phyloP scores from a whole-genome alignment of 257 asterid species.

The Fraxinus quadrangulata region DNA sequence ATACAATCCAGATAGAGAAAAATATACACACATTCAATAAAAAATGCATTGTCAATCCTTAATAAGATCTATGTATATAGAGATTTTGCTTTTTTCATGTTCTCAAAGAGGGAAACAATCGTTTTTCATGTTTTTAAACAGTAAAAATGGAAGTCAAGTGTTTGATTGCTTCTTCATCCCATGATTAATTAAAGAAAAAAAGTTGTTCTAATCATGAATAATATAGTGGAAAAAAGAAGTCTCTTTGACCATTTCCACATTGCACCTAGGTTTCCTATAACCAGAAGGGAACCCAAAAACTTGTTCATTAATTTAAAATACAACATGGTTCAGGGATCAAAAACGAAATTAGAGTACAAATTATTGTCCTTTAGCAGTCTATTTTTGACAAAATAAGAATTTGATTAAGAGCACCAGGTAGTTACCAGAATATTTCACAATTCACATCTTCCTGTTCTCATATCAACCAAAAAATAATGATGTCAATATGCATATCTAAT shows the following conservation, averaged over 20 bases:
- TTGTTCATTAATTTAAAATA: not conserved
- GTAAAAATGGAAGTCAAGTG: not conserved
- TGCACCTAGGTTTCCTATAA: constrained; percentile 7
- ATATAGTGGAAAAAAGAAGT: constrained; percentile 7
- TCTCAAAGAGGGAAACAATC: not conserved
- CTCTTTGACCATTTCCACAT: constrained; percentile 4
- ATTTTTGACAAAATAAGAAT: not conserved
- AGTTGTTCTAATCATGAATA: constrained; percentile 1
- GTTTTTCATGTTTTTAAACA: not conserved
- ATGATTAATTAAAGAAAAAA: constrained; percentile 8
- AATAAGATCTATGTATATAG: too few relatives aligned
- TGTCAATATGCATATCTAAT: constrained; percentile 16
- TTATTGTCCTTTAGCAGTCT: not conserved
- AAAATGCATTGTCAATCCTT: not conserved
- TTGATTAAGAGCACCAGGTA: not conserved
- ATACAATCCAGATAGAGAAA: not conserved
- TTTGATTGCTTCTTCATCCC: not conserved
- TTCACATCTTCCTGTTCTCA: constrained; percentile 7
- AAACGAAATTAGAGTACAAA: not conserved
- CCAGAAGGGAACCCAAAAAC: not conserved
- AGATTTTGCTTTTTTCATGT: too few relatives aligned
- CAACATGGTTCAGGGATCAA: not conserved
- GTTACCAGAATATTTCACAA: not conserved
- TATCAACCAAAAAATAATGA: not conserved
- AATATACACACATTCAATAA: not conserved